These are phyloP conservation scores for Cairneyella variabilis DNA, from an alignment of 495 filamentous ascomycete species.

Conservation along the genomic window DNA sequence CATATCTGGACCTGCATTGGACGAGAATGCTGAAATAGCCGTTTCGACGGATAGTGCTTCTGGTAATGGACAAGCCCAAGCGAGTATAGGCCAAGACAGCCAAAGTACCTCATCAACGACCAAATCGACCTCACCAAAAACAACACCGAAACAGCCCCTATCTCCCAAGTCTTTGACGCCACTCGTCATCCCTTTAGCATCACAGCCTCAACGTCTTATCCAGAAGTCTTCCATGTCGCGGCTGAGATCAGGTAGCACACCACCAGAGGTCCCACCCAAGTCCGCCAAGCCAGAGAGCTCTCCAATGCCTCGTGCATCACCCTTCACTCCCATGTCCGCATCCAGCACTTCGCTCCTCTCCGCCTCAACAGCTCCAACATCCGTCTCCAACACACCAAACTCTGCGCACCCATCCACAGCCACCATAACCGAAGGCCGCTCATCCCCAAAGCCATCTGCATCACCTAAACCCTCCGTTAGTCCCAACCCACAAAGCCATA, in stretches of 20 bases:
- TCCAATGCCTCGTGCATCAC: constrained; percentile 18
- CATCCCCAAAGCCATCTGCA: constrained; percentile 8
- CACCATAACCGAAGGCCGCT: constrained; percentile 38
- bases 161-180: constrained; percentile 49
- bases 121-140: constrained; percentile 23
- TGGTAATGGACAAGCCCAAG: not conserved
- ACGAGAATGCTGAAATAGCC: constrained; percentile 28
- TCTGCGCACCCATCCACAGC: constrained; percentile 39
- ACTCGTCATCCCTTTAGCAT: constrained; percentile 44
- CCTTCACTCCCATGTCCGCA: constrained; percentile 41
- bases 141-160: constrained; percentile 34
- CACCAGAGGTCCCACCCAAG: constrained; percentile 44
- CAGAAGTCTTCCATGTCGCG: constrained; percentile 35
- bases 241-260: constrained; percentile 35
- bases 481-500: constrained; percentile 26
- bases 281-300: constrained; percentile 25
- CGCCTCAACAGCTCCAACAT: constrained; percentile 35
- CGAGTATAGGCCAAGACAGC: constrained; percentile 13
- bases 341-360: constrained; percentile 39
- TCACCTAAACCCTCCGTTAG: constrained; percentile 7
- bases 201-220: constrained; percentile 27
- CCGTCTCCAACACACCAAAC: constrained; percentile 36
- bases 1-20: constrained; percentile 28
- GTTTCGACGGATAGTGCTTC: constrained; percentile 4
- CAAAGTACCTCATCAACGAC: constrained; percentile 14